Percentiles rank a stretch among this genome's conserved stretches.
Evolutionary conservation across 2,329 filamentous ascomycete genomes (phyloP).

Genomic region (Microascus cirrosus): DNA sequence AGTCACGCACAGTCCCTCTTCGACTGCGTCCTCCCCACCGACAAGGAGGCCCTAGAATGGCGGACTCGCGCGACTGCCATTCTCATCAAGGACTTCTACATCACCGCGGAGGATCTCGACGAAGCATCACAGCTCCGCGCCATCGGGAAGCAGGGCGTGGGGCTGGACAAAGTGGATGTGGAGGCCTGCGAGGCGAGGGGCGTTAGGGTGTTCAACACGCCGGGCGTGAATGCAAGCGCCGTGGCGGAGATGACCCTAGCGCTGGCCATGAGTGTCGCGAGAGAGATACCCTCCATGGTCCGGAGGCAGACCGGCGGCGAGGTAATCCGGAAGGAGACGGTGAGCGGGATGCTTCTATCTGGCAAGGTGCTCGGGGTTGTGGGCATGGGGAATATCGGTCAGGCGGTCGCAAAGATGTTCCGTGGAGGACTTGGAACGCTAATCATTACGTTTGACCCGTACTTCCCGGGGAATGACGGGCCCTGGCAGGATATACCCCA

Average conservation of each 20-base stretch:
- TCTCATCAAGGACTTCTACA: not conserved
- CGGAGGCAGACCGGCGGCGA: not conserved
- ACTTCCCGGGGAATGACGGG: not conserved
- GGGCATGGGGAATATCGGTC: not conserved
- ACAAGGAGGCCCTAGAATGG: not conserved
- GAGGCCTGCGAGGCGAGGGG: conserved; percentile 59
- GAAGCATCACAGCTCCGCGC: conserved; percentile 12
- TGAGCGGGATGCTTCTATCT: not conserved
- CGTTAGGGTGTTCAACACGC: conserved; percentile 71
- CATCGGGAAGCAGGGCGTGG: conserved; percentile 32
- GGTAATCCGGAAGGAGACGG: not conserved
- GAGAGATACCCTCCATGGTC: not conserved
- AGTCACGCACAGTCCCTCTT: not conserved
- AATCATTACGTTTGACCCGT: not conserved
- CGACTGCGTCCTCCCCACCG: not conserved
- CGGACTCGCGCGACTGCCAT: not conserved
- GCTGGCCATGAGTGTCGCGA: conserved; percentile 22
- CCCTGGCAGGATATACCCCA: not conserved
- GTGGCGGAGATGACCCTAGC: conserved; percentile 70
- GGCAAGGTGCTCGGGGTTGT: not conserved
- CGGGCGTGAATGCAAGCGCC: conserved; percentile 68
- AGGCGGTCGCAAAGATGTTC: not conserved
- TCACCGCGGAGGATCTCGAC: not conserved
- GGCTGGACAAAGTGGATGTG: conserved; percentile 74
- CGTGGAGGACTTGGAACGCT: no score